Evolutionary conservation across 768 basidiomycete species (phyloP), one percentile per base, ranked within the genome.

Genomic region (Lactarius sanguifluus): DNA sequence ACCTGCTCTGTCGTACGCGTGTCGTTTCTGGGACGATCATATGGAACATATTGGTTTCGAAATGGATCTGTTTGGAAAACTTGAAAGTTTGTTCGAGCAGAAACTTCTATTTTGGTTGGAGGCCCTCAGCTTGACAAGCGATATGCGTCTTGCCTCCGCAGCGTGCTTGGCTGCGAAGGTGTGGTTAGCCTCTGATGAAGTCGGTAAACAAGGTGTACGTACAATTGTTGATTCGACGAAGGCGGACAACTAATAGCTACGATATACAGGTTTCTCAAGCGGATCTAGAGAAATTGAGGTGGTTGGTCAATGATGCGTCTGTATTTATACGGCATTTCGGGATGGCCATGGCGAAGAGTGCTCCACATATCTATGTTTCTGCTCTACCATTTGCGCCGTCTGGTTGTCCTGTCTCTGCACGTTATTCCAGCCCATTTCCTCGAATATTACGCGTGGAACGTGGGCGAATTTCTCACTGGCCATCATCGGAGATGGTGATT

Each of bases 1-100:
- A 30, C 25, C 43, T 36, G 40, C 45, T 47, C 43, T 61, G 12
- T 20, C 7, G 13, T 61, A 61, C 32, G 60, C 60, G n/a, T 61
- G 60, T 43, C 15, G 25, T 47, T 61, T 34, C 60, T 61, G 60
- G 60, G 45, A 32, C 4, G 28, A 38, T 16, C 60, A 61, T 38
- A n/a, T 61, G 23, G 13, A n/a, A 45, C 43, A 28, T 25, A 34
- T 23, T 34, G 10, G 25, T 13, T 61, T 61, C 15, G 32, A 61
- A 30, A 7, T 1, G 6, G 23, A 61, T 13, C 28, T 61, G 18
- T 61, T 34, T 32, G 5, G 10, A 25, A 47, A 34, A 47, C 20
- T 50, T 34, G 32, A 5, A 34, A 20, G 6, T 5, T 45, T 61
- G 3, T 32, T 61, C 16, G 45, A 47, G 45, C 6, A 20, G n/a